Base-by-base conservation (phyloP, 2,329 filamentous ascomycete species). In the Acephala macrosclerotiorum region DNA sequence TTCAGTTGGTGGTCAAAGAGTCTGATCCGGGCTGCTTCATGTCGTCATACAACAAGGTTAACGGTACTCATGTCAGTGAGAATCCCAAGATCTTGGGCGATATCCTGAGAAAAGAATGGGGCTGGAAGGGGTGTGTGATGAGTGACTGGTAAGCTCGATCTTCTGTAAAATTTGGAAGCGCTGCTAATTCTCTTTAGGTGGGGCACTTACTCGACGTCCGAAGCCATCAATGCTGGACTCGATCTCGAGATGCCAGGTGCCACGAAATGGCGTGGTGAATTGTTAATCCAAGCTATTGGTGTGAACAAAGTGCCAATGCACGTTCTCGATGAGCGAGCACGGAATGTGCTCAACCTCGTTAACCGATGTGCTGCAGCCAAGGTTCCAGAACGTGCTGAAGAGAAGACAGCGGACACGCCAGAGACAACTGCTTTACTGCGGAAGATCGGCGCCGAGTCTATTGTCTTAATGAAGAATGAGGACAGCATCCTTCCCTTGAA, bases 401-500 rank as follows among this genome's bases (percentile, higher is more conserved):
- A 73, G 65, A 73, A 60, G 38, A 72, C 68, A n/a, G 66, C 58
- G 7, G 67, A 74, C 65, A 76, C 58, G 7, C 76, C 71, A 20
- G 79, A 77, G 67, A 77, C 76, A 55, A 75, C 75, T 11, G 71
- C 73, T 14, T 72, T 90, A 29, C 81, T 89, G 12, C 81, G 88
- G 35, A 80, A 85, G 38, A 79, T 88, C 6, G 87, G 87, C 1
- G 82, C 84, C 0, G 85, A 89, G 65, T 87, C 85, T 0, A 84
- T 90, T 16, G 87, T 91, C 0, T 80, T 91, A 25, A 79, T 91
- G 55, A 90, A 91, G 78, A 91, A 91, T 68, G 82, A 88, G 26
- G 80, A 80, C 5, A 78, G 79, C 18, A 75, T 87, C 1, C 79
- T 91, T 0, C 89, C 89, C 0, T 74, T 87, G 60, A 84, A 70